Base-by-base conservation (phyloP, 2,329 filamentous ascomycete genomes). In the Sarocladium kiliense region DNA sequence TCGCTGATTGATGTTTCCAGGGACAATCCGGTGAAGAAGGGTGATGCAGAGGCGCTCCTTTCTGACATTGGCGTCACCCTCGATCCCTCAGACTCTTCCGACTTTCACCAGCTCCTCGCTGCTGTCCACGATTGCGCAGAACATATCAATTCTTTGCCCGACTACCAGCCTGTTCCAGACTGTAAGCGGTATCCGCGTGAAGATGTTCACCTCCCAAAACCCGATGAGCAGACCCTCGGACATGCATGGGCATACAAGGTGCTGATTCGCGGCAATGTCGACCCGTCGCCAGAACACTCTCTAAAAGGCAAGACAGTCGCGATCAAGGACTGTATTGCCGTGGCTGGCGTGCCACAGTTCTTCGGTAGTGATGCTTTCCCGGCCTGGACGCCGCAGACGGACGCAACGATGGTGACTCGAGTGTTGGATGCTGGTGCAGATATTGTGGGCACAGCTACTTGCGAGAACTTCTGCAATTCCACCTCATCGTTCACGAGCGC, bases 241-340 rank as follows among this genome's bases (percentile, higher is more conserved):
- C 67, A 74, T 58, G 77, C 77, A 0, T 80, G 78, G 77, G 77
- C 77, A 1, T 76, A 79, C 60, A 74, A 69, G 37, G 78, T 78
- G 45, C 64, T 71, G 3, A 78, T 81, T 42, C 54, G 23, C 44
- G 74, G 65, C 25, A 66, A 64, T 34, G 56, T 55, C 50, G 19
- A 4, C 58, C 44, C 44, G 7, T 44, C 61, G 3, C 61, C 57
- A 18, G 56, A 34, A 6, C 53, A 41, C 3, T 30, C 54, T 3
- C 56, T 78, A n/a, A 66, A 58, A 53, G 75, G 73, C 0, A 81
- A 76, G 51, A 75, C 71, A 0, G 61, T 81, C 2, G 78, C 76
- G 56, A 58, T 82, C 14, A 82, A 82, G 60, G 80, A 83, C 58
- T 79, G 77, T 27, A 76, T 82, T 36, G 74, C 76, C 3, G 77